These are phyloP conservation scores for Solanum etuberosum DNA, from an alignment of 257 asterid genomes.

Conservation along the genomic window DNA sequence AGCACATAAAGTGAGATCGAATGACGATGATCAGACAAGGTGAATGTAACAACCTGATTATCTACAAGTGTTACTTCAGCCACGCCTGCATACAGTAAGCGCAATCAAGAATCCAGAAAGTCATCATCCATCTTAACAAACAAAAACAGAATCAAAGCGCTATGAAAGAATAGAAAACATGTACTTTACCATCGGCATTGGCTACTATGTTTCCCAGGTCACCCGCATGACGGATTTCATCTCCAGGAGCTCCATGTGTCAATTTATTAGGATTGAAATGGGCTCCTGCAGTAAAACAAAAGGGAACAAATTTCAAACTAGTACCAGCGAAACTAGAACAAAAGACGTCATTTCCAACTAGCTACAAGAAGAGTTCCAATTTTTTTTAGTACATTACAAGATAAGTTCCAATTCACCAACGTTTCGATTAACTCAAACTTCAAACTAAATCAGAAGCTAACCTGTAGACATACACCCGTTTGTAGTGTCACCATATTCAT, in stretches of 20 bases:
- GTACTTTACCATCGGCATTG: constrained; percentile 59
- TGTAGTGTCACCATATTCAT: constrained; percentile 94
- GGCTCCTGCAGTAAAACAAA: constrained; percentile 37
- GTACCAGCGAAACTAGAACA: background rate
- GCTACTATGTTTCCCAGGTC: constrained; percentile 99
- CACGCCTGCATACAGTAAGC: constrained; percentile 46
- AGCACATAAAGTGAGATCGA: background rate
- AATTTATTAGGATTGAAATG: constrained; percentile 77
- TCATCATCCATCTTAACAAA: background rate
- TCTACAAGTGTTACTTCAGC: constrained; percentile 85
- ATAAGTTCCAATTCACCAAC: background rate
- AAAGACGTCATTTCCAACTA: background rate
- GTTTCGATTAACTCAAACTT: background rate
- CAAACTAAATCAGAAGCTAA: constrained; percentile 17
- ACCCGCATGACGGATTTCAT: constrained; percentile 97
- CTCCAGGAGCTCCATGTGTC: constrained; percentile 96
- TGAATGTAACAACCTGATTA: constrained; percentile 40
- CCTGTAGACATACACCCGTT: constrained; percentile 99
- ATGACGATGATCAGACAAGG: background rate
- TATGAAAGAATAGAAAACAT: background rate
- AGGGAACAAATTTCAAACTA: background rate
- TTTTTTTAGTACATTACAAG: background rate
- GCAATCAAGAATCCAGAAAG: constrained; percentile 1
- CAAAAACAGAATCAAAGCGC: background rate
- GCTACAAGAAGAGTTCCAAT: background rate